These are phyloP conservation scores for Pelargonium myrrhifolium DNA, from an alignment of 441 rosid genomes.

Conservation along the genomic window DNA sequence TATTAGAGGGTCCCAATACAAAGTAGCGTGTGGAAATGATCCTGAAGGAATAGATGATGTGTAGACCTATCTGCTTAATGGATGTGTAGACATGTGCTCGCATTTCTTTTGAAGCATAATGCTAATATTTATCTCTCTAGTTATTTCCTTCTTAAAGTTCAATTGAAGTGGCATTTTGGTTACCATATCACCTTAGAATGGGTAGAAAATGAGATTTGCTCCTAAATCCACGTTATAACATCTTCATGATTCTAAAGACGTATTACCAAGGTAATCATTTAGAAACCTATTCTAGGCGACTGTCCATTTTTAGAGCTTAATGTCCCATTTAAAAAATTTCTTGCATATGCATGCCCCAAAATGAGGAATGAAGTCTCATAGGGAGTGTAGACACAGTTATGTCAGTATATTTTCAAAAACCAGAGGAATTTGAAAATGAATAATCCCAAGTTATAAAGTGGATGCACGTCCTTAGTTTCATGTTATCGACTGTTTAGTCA, in stretches of 20 bases:
- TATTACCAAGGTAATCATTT: background rate
- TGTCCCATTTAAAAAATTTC: background rate
- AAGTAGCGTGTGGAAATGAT: background rate
- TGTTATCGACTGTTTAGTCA: background rate
- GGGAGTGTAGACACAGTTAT: background rate
- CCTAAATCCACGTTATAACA: background rate
- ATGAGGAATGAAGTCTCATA: background rate
- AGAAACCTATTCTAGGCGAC: background rate
- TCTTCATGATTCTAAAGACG: background rate
- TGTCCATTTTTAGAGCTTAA: background rate
- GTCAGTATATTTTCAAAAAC: background rate
- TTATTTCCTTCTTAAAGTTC: background rate
- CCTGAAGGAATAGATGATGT: background rate
- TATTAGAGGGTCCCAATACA: background rate
- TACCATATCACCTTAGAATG: background rate
- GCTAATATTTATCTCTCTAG: background rate
- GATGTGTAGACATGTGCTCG: background rate
- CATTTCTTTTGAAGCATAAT: background rate
- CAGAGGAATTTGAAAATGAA: background rate
- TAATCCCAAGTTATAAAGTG: background rate
- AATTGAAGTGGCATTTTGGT: background rate
- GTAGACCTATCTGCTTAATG: background rate
- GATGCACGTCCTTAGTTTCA: background rate
- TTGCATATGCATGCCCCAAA: background rate
- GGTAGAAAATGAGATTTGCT: background rate